Percentiles rank a stretch among this genome's conserved stretches.
These are phyloP conservation scores for Picea glauca DNA, from an alignment of 75 land plant species.

Conservation along the genomic window DNA sequence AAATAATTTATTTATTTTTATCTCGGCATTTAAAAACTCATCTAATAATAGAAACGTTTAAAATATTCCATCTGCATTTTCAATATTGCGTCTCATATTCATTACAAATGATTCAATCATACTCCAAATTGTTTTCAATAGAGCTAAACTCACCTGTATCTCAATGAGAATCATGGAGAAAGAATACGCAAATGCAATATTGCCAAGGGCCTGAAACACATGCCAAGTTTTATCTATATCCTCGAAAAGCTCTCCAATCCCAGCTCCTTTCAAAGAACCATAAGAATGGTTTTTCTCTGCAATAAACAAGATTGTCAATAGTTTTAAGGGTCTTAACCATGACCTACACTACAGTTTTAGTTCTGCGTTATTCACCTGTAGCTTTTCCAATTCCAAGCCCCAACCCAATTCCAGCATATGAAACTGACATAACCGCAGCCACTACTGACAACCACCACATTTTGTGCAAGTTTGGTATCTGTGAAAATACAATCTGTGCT, in stretches of 20 bases:
- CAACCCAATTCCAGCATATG: slow-evolving; percentile 63
- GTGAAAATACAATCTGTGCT: slow-evolving; percentile 54
- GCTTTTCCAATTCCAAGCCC: slow-evolving; percentile 63
- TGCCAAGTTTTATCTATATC: slow-evolving; percentile 17
- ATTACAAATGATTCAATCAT: too few species aligned
- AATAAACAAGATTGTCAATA: neutral
- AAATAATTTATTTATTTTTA: neutral
- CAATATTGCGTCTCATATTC: too few species aligned
- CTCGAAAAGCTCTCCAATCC: neutral
- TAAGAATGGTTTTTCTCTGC: slow-evolving; percentile 5
- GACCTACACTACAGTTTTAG: neutral
- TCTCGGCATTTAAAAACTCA: neutral
- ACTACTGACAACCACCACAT: slow-evolving; percentile 69
- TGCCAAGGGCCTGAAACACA: slow-evolving; percentile 46
- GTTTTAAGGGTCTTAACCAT: neutral
- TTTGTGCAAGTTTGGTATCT: slow-evolving; percentile 65
- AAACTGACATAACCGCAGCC: slow-evolving; percentile 79
- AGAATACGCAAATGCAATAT: slow-evolving; percentile 48
- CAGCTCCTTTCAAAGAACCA: neutral
- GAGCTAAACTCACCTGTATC: slow-evolving; percentile 36
- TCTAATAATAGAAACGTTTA: neutral
- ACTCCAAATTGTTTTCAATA: neutral
- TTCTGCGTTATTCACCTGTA: neutral
- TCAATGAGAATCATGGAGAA: slow-evolving; percentile 48
- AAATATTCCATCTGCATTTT: too few species aligned